Percentiles rank a stretch among this genome's conserved stretches.
These are phyloP conservation scores for Candolleomyces eurysporus DNA, from an alignment of 768 basidiomycete species.

Conservation along the genomic window DNA sequence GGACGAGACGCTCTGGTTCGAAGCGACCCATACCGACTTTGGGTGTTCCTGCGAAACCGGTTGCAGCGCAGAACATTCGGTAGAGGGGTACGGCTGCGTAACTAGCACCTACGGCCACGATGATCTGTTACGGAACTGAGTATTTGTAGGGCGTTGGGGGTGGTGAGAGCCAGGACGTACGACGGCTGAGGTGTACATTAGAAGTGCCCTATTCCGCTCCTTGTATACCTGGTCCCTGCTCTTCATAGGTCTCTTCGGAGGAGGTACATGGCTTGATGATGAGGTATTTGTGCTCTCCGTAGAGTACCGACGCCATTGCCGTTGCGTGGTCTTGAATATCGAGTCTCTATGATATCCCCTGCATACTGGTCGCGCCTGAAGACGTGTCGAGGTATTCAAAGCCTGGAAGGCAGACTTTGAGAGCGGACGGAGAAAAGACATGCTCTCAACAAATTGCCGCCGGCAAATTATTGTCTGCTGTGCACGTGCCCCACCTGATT, in stretches of 20 bases:
- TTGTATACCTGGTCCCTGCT: constrained; percentile 44
- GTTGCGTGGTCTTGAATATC: background rate
- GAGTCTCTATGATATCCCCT: background rate
- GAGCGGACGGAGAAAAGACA: constrained; percentile 15
- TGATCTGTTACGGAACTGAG: constrained; percentile 47
- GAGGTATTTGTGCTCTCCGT: background rate
- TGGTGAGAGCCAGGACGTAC: constrained; percentile 41
- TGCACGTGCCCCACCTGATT: background rate
- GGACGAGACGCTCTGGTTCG: constrained; percentile 80
- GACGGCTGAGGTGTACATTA: constrained; percentile 84
- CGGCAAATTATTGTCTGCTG: background rate
- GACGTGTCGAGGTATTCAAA: background rate
- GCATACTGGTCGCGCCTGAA: background rate
- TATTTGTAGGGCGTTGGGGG: background rate
- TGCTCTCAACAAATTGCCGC: background rate
- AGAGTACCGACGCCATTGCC: constrained; percentile 9
- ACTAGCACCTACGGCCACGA: constrained; percentile 78
- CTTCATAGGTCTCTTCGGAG: constrained; percentile 11
- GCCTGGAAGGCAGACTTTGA: constrained; percentile 1
- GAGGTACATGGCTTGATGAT: background rate
- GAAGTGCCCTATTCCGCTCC: constrained; percentile 63
- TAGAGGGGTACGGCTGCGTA: constrained; percentile 98
- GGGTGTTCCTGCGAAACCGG: constrained; percentile 95
- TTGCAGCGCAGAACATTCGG: constrained; percentile 96
- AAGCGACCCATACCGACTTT: constrained; percentile 84